Base-by-base conservation (phyloP, 371 early-diverging fungal species). In the Basidiobolus meristosporus region DNA sequence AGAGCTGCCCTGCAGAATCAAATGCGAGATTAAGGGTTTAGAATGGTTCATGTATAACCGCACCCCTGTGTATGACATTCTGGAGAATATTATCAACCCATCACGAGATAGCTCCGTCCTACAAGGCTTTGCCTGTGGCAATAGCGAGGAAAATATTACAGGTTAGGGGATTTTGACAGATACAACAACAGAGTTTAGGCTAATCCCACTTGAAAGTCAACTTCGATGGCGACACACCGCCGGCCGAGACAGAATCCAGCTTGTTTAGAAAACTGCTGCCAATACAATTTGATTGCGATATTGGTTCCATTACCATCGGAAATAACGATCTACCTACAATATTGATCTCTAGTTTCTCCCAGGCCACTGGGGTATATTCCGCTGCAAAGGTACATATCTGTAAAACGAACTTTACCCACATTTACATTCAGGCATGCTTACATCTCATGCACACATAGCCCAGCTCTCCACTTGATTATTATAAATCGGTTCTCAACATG, bases 41-140 rank as follows among this genome's bases (percentile, higher is more conserved):
- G 89, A 88, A 46, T 78, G 72, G 63, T 83, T 85, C 49, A 60
- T 81, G 40, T 88, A 83, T 59, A 88, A 88, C 43, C 62, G 82
- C 38, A 60, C 70, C 29, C 71, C 78, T 5, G 82, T 76, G 0
- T 88, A 84, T 45, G 70, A 79, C 20, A 48, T 49, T 7, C 50
- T 84, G 36, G 63, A 67, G 38, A 45, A 57, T n/a, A 60, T 73
- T 2, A 52, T 84, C 1, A 50, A 51, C 14, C 45, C 44, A 7
- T 41, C 22, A 15, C 11, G 31, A 18, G 38, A 44, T 21, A 7
- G 18, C 30, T 14, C 3, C 4, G 12, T 19, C 18, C 21, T 16
- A 12, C n/a, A 5, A n/a, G 4, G 3, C 14, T 34, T 12, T 12
- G 34, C 14, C 16, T 3, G 34, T 6, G 18, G 16, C 7, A 5